Evolutionary conservation across 73 alveolate species (phyloP), one percentile per base, ranked within the genome.

Genomic region (Paramecium sexaurelia): DNA sequence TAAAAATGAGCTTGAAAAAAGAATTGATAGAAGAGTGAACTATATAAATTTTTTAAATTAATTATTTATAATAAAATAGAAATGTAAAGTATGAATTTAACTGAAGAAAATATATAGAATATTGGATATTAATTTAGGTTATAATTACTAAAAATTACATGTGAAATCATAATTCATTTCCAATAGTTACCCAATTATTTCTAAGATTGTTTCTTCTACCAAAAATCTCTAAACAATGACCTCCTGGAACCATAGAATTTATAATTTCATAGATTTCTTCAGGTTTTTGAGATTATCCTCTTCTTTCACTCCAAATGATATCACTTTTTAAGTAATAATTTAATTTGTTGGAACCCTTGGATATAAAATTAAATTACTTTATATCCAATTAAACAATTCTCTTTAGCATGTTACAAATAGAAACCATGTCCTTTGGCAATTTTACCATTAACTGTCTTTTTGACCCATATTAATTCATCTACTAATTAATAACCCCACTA

Each of bases 141-240:
- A 61, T 22, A 22, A 26, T 29, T 61, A 61, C 43, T 61, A 41
- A 61, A 61, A 61, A 61, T 26, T 61, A 61, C 26, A 61, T 29
- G 26, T 61, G 45, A 29, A 29, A 29, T 73, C 87, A 73, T 73
- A 96, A 51, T 85, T 96, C 97, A 68, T 96, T 95, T 56, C 99
- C 99, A 61, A 96, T 92, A n/a, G 98, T 96, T 20, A 95, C 95
- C 99, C 99, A 96, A 5, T 95, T 96, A 57, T 94, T 92, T 61
- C 97, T 92, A 26, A 96, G 92, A 85, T 96, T 96, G 90, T 96
- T 95, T 78, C 98, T 95, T 68, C 99, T 91, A 22, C 98, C 99
- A 73, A 96, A 96, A 15, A 96, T 95, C 84, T 96, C 99, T 8
- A 95, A 57, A 55, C 94, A 95, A 88, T 84, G 84, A 33, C 97